Base-by-base conservation (phyloP, 2,329 filamentous ascomycete species). In the Aureobasidium vineae region DNA sequence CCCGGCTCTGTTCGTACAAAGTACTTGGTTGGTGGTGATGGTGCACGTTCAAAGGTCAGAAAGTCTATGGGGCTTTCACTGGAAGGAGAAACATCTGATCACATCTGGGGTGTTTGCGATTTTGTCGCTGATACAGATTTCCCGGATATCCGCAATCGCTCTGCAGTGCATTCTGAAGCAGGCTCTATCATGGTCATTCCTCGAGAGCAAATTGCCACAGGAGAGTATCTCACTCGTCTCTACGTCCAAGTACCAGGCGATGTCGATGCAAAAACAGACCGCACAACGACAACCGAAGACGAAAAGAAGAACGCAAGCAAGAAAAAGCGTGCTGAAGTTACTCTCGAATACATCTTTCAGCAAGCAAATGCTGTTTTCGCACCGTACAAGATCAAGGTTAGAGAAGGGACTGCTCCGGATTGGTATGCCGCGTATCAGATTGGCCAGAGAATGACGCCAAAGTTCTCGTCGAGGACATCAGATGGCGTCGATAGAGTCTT, bases 141-240 rank as follows among this genome's bases (percentile, higher is more conserved):
- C 40, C 72, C 90, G 0, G 90, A 92, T 73, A 91, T 92, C 73
- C 88, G 90, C 82, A 88, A 89, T 83, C 89, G 90, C 80, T 90
- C 87, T 71, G 90, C 88, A 0, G 90, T 92, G 68, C 89, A 91
- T 74, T 90, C 88, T 8, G 68, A 68, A 13, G 80, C 87, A 64
- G 89, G 89, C 1, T 90, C 88, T 11, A 86, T 92, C 72, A 90
- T 92, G 88, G 86, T 92, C 1, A 92, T 92, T 68, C 89, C 89
- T 1, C 83, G 89, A 28, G 89, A 91, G 73, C 74, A 75, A 66
- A 68, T 63, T 33, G 38, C 56, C 2, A 60, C 56, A 15, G 56
- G 59, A 19, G 59, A 63, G 5, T 38, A 38, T n/a, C 49, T 64
- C 6, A 40, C 36, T 19, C 47, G 61, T 10, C 31, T 64, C 13